Evolutionary conservation across 106 monocot species (phyloP), one percentile per base, ranked within the genome.

Genomic region (Platanthera guangdongensis): DNA sequence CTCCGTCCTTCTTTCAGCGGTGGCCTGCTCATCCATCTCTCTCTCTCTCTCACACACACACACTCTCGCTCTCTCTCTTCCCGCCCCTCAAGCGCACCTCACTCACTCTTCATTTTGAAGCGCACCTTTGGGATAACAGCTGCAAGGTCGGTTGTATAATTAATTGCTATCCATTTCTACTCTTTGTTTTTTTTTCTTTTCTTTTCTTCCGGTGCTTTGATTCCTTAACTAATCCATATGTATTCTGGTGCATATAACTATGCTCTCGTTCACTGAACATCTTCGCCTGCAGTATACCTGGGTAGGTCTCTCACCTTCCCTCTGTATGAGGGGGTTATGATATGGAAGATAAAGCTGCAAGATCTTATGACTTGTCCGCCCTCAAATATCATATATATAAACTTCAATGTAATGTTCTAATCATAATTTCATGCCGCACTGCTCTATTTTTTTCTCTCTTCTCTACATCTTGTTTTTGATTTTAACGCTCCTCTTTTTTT

Each of bases 321-420:
- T 73, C 16, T 19, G 39, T 81, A 68, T 15, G 53, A 93, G 96
- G 96, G 62, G 96, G 96, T 46, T 97, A 97, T 85, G 96, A 97
- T 69, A 89, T 89, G 91, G 96, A 97, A 75, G 93, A 94, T 80
- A 97, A 94, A 81, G 96, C 96, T 76, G 96, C 96, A 67, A 91
- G 93, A 83, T 87, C 96, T 72, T 97, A 97, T 78, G 96, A 97
- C 73, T 82, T 97, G 86, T 93, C 96, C 50, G 96, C 96, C 69
- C 88, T 97, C 18, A 97, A 97, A 76, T 97, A 97, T 75, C 16
- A 97, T 89, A 45, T 93, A 97, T 80, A 93, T 94, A 80, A 97
- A 97, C 87, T 97, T 97, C 79, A 84, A 89, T 22, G 96, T 97
- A 92, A 51, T 63, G 47, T 57, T 57, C 6, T 45, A 74, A 47